Evolutionary conservation across 108 stramenopile genomes (phyloP), one percentile per base, ranked within the genome.

Genomic region (Craspedostauros australis): DNA sequence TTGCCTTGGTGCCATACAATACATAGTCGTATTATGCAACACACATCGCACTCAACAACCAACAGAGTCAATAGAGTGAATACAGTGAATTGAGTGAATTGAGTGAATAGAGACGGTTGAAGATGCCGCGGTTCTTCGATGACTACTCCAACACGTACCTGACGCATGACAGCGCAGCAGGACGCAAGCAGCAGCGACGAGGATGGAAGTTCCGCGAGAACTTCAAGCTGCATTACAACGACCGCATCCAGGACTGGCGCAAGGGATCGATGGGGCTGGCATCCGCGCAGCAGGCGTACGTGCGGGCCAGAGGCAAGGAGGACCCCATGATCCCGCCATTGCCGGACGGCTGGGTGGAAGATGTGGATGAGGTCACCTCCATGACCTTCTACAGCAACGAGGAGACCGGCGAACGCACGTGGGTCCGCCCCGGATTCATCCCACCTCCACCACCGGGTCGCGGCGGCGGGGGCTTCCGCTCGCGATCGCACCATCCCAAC

Each of bases 131-230:
- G 12, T 93, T 93, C 73, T 93, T 87, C 68, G 91, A 93, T 64
- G 91, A 93, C 58, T 93, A 93, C 50, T 82, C 80, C 56, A 87
- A 85, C 61, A 86, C 86, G 19, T 93, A 87, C 59, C 66, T 93
- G 53, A 93, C 91, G 5, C 91, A 93, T 54, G 91, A 93, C 60
- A 75, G 73, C 55, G 79, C 87, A 5, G 91, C 91, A 6, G 91
- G 91, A 5, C 62, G 91, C 23, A 93, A 93, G 46, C 91, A 93
- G 53, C 91, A 93, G 60, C 75, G 91, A 27, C 82, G 91, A 9
- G 91, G 91, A 22, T 93, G 91, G 91, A 93, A 93, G 38, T 93
- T 93, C 58, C 73, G 91, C 1, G 91, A 93, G 50, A 93, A 93
- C 54, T 93, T 93, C 64, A 91, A 88, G 68, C 39, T 90, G 22